Percentiles rank a stretch among this genome's conserved stretches.
phyloP scores from a whole-genome alignment of 2,329 filamentous ascomycete genomes.

The Hypoxylon sp. region DNA sequence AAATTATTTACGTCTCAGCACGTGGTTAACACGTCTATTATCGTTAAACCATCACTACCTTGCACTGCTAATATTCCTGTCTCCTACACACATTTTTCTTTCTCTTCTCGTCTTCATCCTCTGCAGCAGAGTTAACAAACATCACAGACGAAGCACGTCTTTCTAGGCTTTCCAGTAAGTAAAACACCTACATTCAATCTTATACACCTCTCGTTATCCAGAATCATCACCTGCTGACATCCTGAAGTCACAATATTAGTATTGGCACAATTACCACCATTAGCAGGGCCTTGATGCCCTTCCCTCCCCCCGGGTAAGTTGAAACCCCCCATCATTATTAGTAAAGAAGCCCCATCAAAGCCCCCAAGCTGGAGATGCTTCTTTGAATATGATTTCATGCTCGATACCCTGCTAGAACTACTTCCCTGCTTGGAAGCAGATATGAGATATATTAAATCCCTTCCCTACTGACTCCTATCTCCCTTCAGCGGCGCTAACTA shows the following conservation, averaged over 20 bases:
- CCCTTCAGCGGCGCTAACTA: background rate
- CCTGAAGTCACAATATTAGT: background rate
- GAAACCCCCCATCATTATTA: background rate
- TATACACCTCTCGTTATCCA: background rate
- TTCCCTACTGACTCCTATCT: background rate
- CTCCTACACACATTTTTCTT: background rate
- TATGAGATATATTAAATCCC: background rate
- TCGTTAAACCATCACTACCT: background rate
- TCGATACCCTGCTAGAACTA: background rate
- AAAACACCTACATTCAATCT: background rate
- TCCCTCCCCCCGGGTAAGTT: background rate
- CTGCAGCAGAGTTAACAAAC: background rate
- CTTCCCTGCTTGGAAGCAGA: background rate
- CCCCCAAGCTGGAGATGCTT: background rate
- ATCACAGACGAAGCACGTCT: background rate
- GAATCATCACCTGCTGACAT: background rate
- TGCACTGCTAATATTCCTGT: background rate
- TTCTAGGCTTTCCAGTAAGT: background rate
- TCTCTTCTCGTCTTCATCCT: slow-evolving; percentile 1
- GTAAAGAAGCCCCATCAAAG: background rate
- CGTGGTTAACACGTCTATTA: slow-evolving; percentile 3
- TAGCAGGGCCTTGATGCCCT: too few species aligned
- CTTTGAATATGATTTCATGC: background rate
- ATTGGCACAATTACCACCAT: background rate
- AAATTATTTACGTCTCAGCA: background rate